Conservation (phyloP, 192 early-diverging fungal genomes). For the Linnemannia exigua region DNA sequence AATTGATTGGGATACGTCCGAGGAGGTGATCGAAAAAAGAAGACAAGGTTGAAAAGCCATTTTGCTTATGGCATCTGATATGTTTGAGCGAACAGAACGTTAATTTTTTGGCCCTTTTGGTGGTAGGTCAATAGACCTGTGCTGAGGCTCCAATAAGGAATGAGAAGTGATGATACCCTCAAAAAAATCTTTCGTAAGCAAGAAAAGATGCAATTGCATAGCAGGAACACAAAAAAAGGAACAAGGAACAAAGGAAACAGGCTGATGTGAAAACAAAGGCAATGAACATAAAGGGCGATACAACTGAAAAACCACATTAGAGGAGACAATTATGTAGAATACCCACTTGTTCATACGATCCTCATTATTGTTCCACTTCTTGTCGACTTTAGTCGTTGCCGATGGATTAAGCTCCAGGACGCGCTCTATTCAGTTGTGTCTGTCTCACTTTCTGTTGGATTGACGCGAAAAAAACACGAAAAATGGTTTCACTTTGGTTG, state of each 20-base stretch:
- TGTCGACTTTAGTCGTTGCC: background rate
- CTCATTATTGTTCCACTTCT: too few species aligned
- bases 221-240: background rate
- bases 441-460: background rate
- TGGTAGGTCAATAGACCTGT: background rate
- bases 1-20: background rate
- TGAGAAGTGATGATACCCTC: too few species aligned
- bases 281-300: background rate
- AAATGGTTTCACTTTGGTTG: background rate
- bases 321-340: background rate
- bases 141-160: background rate
- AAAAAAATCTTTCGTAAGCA: background rate
- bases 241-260: too few species aligned
- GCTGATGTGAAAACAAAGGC: background rate
- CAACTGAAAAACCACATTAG: background rate
- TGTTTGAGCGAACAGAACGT: background rate
- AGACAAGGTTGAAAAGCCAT: background rate
- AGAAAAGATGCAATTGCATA: constrained; percentile 4
- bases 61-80: background rate
- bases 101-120: background rate
- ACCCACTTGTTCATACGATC: background rate
- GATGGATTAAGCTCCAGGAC: background rate
- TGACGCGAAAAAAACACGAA: background rate
- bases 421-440: background rate
- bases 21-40: background rate